Conservation (phyloP, 1,139 yeast species). For the Sugiyamaella pinicola region DNA sequence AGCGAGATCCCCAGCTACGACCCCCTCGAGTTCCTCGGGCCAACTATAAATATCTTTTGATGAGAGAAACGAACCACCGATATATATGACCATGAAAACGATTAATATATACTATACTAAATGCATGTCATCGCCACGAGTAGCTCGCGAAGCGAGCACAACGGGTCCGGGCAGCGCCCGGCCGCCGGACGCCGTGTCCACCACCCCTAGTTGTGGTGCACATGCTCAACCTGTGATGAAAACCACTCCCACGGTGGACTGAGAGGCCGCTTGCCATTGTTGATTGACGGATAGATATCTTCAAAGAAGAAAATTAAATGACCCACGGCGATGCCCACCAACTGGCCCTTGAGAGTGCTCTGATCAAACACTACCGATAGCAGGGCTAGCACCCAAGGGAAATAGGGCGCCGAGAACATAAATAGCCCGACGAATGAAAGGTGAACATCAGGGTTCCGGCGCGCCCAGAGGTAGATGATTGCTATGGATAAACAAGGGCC, state of each 20-base stretch:
- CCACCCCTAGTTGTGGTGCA: conserved; percentile 8
- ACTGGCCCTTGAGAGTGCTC: conserved; percentile 37
- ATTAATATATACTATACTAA: conserved; percentile 1
- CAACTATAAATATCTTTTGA: conserved; percentile 32
- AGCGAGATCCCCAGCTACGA: conserved; percentile 26
- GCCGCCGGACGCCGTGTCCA: conserved; percentile 6
- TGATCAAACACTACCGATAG: conserved; percentile 32
- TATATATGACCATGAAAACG: conserved; percentile 2
- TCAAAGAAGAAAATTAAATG: conserved; percentile 48
- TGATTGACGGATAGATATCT: conserved; percentile 49
- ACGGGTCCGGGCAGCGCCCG: conserved; percentile 8
- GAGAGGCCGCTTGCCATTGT: conserved; percentile 38
- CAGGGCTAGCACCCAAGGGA: conserved; percentile 46
- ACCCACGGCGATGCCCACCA: conserved; percentile 49
- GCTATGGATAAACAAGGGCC: conserved; percentile 46
- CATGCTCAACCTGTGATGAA: conserved; percentile 16
- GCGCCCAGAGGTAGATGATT: conserved; percentile 50
- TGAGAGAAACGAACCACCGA: conserved; percentile 11
- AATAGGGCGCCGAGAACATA: conserved; percentile 47
- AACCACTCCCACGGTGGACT: conserved; percentile 45
- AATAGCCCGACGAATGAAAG: conserved; percentile 47
- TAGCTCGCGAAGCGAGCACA: conserved; percentile 4
- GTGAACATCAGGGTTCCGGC: conserved; percentile 47
- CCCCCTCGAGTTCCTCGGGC: conserved; percentile 35
- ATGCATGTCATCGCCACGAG: not conserved